These are phyloP conservation scores for Cercospora sesami DNA, from an alignment of 2,329 filamentous ascomycete species.

Conservation along the genomic window DNA sequence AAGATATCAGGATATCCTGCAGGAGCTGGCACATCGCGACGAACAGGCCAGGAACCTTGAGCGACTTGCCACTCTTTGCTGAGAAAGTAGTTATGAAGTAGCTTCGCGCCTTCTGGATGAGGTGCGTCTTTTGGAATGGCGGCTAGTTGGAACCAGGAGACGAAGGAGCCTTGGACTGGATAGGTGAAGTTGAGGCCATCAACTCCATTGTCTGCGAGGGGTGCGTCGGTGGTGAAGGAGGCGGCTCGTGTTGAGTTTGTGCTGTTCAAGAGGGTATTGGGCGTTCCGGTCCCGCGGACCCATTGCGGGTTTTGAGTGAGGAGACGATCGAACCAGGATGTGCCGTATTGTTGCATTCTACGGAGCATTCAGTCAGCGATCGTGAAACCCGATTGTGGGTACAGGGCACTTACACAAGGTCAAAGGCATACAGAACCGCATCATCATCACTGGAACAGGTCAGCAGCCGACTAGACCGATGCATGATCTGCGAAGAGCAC, in stretches of 20 bases:
- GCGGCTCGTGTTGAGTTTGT: background rate
- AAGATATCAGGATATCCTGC: background rate
- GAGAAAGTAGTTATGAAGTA: background rate
- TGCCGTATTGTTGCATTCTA: background rate
- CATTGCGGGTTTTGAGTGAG: constrained; percentile 2
- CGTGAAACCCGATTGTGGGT: no score
- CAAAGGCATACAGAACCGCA: background rate
- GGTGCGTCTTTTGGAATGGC: constrained; percentile 1
- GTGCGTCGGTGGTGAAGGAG: background rate
- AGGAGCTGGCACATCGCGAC: background rate
- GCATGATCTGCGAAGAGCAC: background rate
- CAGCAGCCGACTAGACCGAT: background rate
- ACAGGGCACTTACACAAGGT: background rate
- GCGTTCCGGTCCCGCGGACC: background rate
- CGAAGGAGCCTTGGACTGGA: background rate
- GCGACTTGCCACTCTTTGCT: constrained; percentile 6
- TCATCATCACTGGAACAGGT: background rate
- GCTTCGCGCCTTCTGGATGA: background rate
- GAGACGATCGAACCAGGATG: constrained; percentile 1
- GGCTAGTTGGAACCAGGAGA: constrained; percentile 6
- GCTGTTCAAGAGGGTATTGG: background rate
- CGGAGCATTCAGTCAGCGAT: background rate
- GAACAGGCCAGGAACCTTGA: background rate
- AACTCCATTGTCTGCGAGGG: background rate
- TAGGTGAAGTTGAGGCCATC: background rate